Percentiles rank a stretch among this genome's conserved stretches.
These are phyloP conservation scores for Spergularia azorica DNA, from an alignment of 179 eudicot species.

Conservation along the genomic window DNA sequence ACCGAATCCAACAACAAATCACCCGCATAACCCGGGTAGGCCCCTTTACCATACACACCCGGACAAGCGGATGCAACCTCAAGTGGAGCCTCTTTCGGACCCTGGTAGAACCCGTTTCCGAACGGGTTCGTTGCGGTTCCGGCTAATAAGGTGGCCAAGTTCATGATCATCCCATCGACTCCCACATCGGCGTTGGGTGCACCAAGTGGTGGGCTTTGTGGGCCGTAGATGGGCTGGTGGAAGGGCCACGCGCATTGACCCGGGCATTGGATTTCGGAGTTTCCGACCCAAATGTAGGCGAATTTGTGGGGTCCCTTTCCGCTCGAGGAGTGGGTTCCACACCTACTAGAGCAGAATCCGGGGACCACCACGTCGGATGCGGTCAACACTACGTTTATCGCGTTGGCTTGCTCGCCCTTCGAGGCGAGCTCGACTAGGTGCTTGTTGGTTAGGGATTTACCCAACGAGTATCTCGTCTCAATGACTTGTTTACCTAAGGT, in stretches of 20 bases:
- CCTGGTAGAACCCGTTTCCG: slow-evolving; percentile 45
- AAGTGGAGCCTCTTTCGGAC: slow-evolving; percentile 47
- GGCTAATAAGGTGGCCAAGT: slow-evolving; percentile 38
- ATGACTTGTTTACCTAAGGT: slow-evolving; percentile 27
- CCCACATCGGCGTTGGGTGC: slow-evolving; percentile 45
- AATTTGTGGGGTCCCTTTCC: slow-evolving; percentile 13
- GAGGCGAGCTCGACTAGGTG: slow-evolving; percentile 38
- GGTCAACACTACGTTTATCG: slow-evolving; percentile 39
- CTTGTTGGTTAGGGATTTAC: slow-evolving; percentile 34
- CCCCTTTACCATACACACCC: slow-evolving; percentile 45
- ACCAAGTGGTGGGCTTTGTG: slow-evolving; percentile 38
- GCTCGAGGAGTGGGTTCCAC: slow-evolving; percentile 43
- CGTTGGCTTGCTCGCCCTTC: slow-evolving; percentile 22
- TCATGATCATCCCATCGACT: slow-evolving; percentile 39
- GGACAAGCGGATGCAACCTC: slow-evolving; percentile 43
- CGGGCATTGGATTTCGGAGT: slow-evolving; percentile 40
- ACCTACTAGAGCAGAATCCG: slow-evolving; percentile 41
- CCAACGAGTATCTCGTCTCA: slow-evolving; percentile 35
- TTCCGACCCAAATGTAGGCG: slow-evolving; percentile 50
- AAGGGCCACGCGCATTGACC: slow-evolving; percentile 56
- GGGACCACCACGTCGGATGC: slow-evolving; percentile 40
- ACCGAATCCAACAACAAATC: slow-evolving; percentile 31
- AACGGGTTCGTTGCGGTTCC: slow-evolving; percentile 48
- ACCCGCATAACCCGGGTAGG: slow-evolving; percentile 51
- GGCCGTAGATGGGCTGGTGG: slow-evolving; percentile 59